Base-by-base conservation (phyloP, 805 yeast genomes). In the Candida tammaniensis region DNA sequence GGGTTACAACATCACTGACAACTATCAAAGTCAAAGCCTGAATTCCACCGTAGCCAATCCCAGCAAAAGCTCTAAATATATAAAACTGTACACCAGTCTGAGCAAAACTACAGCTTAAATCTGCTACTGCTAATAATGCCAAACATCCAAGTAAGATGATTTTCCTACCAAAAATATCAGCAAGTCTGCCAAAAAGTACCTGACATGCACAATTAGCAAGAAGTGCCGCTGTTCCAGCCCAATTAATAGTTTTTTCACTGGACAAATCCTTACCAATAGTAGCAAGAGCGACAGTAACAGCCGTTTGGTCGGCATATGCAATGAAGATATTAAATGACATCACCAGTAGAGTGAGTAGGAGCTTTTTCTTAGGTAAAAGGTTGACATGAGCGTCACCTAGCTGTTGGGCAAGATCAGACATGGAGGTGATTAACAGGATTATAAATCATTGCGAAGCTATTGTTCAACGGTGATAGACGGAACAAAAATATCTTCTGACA, bases 151-250 rank as follows among this genome's bases (percentile, higher is more conserved):
- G 39, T 7, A 76, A 51, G 7, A 73, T 63, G 8, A 59, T 54
- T 35, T 69, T 68, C 31, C 84, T 57, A 5, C 84, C 83, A 42
- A 72, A 62, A 15, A 84, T 73, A 44, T 85, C 91, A 27, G 83
- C 73, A 20, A 82, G 60, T 38, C 81, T 74, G 4, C 91, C 93
- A 36, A 78, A 80, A 17, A 84, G 52, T 0, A 87, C 89, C 56
- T 82, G 89, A 54, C 82, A 80, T 1, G 85, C 84, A 3, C 86
- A 74, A 40, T 76, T 78, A 1, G 89, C 80, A 18, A 85, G 58
- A 20, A 85, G 61, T 35, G 81, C 78, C 1, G 85, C 74, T 0
- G 88, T 77, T 3, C 88, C 87, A 3, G 83, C 81, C 89, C 91
- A 83, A 27, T 73, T 62, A 31, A 74, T 70, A 2, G 76, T 61